Percentiles rank a stretch among this genome's conserved stretches.
phyloP scores from a whole-genome alignment of 1,284 basidiomycete species.

The Peniophora sp. region DNA sequence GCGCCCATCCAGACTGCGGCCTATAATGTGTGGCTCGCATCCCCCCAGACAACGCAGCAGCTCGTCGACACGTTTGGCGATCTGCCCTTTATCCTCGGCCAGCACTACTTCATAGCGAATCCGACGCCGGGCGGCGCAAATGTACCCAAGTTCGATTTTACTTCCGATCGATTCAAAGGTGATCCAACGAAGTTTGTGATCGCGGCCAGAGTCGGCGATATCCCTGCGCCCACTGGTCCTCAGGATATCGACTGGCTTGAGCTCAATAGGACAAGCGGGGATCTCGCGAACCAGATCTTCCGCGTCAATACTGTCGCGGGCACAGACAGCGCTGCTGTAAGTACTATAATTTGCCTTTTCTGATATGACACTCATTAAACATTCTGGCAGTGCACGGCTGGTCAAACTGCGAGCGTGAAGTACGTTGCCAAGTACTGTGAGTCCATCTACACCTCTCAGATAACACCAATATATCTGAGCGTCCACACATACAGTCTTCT shows the following conservation, averaged over 20 bases:
- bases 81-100: constrained; percentile 16
- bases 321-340: constrained; percentile 30
- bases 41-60: constrained; percentile 3
- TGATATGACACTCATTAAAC: constrained; percentile 1
- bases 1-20: constrained; percentile 3
- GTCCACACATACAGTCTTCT: too few relatives aligned
- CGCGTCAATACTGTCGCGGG: constrained; percentile 29
- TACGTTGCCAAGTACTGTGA: constrained; percentile 7
- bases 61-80: constrained; percentile 1
- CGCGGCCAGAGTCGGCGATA: constrained; percentile 16
- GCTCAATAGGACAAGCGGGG: constrained; percentile 22
- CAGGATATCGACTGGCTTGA: constrained; percentile 32
- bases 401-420: constrained; percentile 18
- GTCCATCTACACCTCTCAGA: too few relatives aligned
- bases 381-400: constrained; percentile 17
- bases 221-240: constrained; percentile 19
- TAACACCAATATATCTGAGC: too few relatives aligned
- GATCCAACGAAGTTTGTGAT: constrained; percentile 20
- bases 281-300: constrained; percentile 27
- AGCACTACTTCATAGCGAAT: constrained; percentile 24
- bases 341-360: constrained; percentile 6
- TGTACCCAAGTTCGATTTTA: constrained; percentile 25
- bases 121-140: constrained; percentile 12
- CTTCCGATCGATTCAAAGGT: constrained; percentile 12
- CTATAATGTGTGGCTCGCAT: constrained; percentile 2